These are phyloP conservation scores for Citrullus amarus DNA, from an alignment of 306 rosid species.

Conservation along the genomic window DNA sequence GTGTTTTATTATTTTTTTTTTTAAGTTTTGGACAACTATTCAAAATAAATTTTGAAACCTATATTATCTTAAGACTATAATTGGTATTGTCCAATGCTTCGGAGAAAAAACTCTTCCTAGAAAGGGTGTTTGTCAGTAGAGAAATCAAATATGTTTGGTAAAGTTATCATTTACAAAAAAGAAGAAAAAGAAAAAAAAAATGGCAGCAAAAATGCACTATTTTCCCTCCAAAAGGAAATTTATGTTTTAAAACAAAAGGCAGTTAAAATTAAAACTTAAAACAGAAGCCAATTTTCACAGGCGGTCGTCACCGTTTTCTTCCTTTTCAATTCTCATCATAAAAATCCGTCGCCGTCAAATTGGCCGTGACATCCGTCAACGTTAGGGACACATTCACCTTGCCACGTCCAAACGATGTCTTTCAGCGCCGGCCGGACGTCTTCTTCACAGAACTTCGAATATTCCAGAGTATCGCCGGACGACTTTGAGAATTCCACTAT, in stretches of 20 bases:
- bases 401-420: slow-evolving; percentile 89
- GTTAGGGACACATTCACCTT: slow-evolving; percentile 33
- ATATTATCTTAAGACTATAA: too few species aligned
- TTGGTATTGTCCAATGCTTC: not conserved
- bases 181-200: not conserved
- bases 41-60: too few species aligned
- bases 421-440: slow-evolving; percentile 57
- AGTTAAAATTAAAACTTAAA: not conserved
- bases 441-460: slow-evolving; percentile 48
- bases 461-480: slow-evolving; percentile 67
- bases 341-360: slow-evolving; percentile 11
- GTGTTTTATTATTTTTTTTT: too few species aligned
- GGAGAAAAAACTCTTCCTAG: not conserved
- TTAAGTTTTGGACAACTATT: too few species aligned
- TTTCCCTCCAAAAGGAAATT: slow-evolving; percentile 1
- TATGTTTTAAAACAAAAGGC: not conserved
- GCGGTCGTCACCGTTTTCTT: not conserved
- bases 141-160: not conserved
- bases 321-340: not conserved
- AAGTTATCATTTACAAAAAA: not conserved
- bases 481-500: slow-evolving; percentile 64
- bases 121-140: too few species aligned
- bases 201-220: not conserved
- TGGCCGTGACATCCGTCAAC: slow-evolving; percentile 1
- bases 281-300: not conserved